Evolutionary conservation across 345 rosid species (phyloP).

Genomic region (Populus alba): DNA sequence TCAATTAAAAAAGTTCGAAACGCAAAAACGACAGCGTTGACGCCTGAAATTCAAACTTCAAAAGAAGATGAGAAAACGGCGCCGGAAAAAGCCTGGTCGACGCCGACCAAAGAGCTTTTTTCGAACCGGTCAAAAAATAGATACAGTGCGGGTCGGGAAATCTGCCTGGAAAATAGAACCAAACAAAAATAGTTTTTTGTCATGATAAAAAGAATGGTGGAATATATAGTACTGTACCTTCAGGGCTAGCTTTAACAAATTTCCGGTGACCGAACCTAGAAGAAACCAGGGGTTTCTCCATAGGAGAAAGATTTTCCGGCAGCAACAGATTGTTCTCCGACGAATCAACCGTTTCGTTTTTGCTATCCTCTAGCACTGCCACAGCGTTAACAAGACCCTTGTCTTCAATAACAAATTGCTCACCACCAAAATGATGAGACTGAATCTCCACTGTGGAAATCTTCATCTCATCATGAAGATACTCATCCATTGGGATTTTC

Average conservation of each 20-base stretch:
- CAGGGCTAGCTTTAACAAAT: constrained; percentile 39
- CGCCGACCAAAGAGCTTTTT: constrained; percentile 11
- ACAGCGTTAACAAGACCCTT: constrained; percentile 7
- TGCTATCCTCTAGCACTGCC: constrained; percentile 7
- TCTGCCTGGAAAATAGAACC: not conserved
- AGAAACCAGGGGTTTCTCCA: constrained; percentile 54
- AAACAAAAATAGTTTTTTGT: not conserved
- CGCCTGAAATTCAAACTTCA: not conserved
- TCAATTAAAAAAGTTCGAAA: not conserved
- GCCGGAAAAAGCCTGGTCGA: not conserved
- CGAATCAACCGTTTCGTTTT: constrained; percentile 13
- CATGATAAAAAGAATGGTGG: not conserved
- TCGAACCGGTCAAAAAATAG: not conserved
- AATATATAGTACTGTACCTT: constrained; percentile 56
- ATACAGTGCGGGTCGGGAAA: not conserved
- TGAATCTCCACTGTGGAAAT: not conserved
- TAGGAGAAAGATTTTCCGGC: constrained; percentile 30
- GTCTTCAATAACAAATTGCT: constrained; percentile 7
- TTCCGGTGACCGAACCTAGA: constrained; percentile 48
- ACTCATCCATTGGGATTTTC: not conserved
- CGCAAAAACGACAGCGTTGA: constrained; percentile 13
- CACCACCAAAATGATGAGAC: not conserved
- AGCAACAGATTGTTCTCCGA: constrained; percentile 12
- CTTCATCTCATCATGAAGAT: not conserved
- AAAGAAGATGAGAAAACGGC: not conserved